phyloP scores from a whole-genome alignment of 2,329 filamentous ascomycete genomes.

The Colletotrichum siamense region DNA sequence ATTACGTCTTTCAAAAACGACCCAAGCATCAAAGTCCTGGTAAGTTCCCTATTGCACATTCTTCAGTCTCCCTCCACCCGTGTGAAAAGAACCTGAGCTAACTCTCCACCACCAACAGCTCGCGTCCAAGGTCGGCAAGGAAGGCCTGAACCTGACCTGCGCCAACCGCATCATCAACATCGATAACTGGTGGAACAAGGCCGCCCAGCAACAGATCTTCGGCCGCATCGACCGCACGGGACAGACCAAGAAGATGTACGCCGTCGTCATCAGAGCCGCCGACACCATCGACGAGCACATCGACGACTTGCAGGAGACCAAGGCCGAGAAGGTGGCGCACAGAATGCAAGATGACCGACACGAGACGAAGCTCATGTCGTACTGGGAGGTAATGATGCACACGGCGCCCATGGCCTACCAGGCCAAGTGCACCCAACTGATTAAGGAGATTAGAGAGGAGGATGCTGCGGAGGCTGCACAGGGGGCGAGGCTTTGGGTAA shows the following conservation, averaged over 20 bases:
- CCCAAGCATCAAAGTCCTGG: too few species aligned
- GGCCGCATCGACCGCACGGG: constrained; percentile 69
- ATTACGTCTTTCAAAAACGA: too few species aligned
- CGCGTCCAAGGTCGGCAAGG: constrained; percentile 31
- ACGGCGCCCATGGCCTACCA: not conserved
- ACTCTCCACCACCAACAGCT: not conserved
- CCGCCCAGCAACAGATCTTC: constrained; percentile 66
- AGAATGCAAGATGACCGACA: constrained; percentile 35
- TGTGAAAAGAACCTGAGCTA: too few species aligned
- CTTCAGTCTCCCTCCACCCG: too few species aligned
- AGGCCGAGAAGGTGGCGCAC: constrained; percentile 50
- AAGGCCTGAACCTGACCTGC: constrained; percentile 44
- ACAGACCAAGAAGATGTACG: constrained; percentile 61
- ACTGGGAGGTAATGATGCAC: not conserved
- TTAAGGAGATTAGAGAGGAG: not conserved
- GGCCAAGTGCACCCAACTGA: fast-evolving
- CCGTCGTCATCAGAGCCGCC: constrained; percentile 61
- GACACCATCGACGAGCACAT: constrained; percentile 65
- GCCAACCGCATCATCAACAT: constrained; percentile 60
- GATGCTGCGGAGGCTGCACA: not conserved
- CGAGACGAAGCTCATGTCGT: not conserved
- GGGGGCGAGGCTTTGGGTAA: not conserved
- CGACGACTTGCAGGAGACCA: constrained; percentile 58
- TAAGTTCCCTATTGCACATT: too few species aligned
- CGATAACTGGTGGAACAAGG: constrained; percentile 68